A percentile compares a stretch with the other conserved stretches of the same genome.
phyloP scores from a whole-genome alignment of 768 basidiomycete species.

The Naganishia vaughanmartiniae region DNA sequence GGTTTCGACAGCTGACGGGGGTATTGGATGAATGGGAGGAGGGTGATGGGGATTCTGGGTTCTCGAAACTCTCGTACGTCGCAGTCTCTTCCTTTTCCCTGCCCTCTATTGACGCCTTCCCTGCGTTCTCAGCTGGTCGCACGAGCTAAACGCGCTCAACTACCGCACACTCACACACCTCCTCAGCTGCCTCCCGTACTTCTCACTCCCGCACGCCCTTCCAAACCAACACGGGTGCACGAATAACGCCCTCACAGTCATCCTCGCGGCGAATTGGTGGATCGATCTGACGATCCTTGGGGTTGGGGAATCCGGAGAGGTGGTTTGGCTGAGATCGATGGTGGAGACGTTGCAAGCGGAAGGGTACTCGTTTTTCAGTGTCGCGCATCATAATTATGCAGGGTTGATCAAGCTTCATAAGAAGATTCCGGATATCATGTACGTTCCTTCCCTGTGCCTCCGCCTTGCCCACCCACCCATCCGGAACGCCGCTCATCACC shows the following conservation, averaged over 20 bases:
- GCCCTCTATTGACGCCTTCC: background rate
- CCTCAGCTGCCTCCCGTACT: slow-evolving; percentile 13
- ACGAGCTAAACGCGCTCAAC: background rate
- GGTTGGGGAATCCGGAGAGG: background rate
- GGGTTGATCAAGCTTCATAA: slow-evolving; percentile 12
- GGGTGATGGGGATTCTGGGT: background rate
- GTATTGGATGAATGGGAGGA: background rate
- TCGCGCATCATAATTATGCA: slow-evolving; percentile 9
- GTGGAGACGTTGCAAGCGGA: background rate
- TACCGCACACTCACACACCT: background rate
- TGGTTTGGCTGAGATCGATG: slow-evolving; percentile 6
- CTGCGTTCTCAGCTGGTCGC: slow-evolving; percentile 3
- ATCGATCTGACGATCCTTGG: background rate
- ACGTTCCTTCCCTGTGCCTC: background rate
- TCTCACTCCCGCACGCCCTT: no score
- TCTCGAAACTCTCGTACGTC: background rate
- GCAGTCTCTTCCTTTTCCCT: background rate
- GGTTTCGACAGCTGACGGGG: background rate
- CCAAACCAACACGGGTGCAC: background rate
- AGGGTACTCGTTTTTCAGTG: background rate
- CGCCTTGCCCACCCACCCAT: background rate
- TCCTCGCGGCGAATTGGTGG: slow-evolving; percentile 11
- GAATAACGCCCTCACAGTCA: background rate
- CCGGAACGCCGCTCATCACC: background rate
- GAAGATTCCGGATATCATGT: slow-evolving; percentile 3